Evolutionary conservation across 768 basidiomycete species (phyloP).

Genomic region (Cystofilobasidium ferigula): DNA sequence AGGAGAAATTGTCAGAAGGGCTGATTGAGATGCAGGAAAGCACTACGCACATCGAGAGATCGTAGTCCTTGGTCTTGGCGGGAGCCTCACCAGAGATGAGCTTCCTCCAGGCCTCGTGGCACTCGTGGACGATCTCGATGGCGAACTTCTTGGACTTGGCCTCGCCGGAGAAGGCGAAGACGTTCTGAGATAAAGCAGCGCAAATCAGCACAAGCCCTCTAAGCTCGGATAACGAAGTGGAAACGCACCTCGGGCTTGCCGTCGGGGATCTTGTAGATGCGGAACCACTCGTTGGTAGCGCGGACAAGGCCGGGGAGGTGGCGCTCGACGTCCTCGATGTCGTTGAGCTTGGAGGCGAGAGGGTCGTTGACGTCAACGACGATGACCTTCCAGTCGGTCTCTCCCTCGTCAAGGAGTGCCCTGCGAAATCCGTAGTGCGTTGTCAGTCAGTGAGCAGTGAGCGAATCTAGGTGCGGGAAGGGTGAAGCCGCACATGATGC

Average conservation of each 20-base stretch:
- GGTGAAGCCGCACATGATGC: constrained; percentile 59
- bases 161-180: constrained; percentile 97
- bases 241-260: constrained; percentile 39
- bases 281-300: constrained; percentile 97
- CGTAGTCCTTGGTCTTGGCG: constrained; percentile 59
- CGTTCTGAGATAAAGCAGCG: constrained; percentile 50
- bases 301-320: constrained; percentile 93
- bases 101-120: constrained; percentile 96
- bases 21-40: background rate
- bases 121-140: constrained; percentile 96
- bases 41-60: constrained; percentile 69
- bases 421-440: background rate
- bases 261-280: constrained; percentile 43
- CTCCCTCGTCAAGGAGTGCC: constrained; percentile 94
- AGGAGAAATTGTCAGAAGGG: background rate
- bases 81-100: constrained; percentile 67
- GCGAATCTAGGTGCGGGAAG: too few species aligned
- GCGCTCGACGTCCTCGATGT: constrained; percentile 96
- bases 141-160: constrained; percentile 99
- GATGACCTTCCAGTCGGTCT: constrained; percentile 99
- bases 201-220: constrained; percentile 56
- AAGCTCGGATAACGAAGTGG: background rate
- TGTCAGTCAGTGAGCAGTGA: background rate
- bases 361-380: constrained; percentile 94
- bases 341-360: constrained; percentile 89